phyloP scores from a whole-genome alignment of 2,329 filamentous ascomycete species.

The Penicillium occitanis region DNA sequence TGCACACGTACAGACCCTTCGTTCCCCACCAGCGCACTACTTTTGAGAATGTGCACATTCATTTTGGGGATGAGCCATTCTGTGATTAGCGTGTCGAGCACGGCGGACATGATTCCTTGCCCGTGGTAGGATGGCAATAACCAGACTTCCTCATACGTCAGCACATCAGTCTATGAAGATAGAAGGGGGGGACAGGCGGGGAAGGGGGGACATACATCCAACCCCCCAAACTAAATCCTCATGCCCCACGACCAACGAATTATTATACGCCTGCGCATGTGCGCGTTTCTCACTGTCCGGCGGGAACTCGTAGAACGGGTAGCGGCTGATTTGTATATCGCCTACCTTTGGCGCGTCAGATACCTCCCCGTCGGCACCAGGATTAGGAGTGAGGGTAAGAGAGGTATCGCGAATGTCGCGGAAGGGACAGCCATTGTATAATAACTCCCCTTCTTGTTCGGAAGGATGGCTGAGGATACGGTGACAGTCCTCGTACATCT shows the following conservation, averaged over 20 bases:
- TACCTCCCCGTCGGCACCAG: background rate
- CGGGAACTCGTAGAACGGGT: constrained; percentile 29
- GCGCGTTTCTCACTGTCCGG: constrained; percentile 23
- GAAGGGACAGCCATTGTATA: constrained; percentile 27
- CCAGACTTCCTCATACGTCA: constrained; percentile 24
- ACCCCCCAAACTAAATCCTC: constrained; percentile 29
- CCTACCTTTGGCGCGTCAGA: constrained; percentile 25
- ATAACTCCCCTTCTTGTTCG: constrained; percentile 12
- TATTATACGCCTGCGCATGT: constrained; percentile 25
- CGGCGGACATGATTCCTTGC: constrained; percentile 33
- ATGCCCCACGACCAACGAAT: constrained; percentile 25
- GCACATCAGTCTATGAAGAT: background rate
- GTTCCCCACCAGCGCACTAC: constrained; percentile 29
- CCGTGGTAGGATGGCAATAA: constrained; percentile 30
- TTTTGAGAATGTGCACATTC: constrained; percentile 28
- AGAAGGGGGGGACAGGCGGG: background rate
- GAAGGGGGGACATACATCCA: constrained; percentile 24
- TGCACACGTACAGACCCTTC: constrained; percentile 30
- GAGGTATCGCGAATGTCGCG: constrained; percentile 25
- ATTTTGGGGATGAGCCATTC: constrained; percentile 33
- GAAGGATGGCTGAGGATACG: background rate
- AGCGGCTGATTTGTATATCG: constrained; percentile 26
- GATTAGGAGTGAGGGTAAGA: background rate
- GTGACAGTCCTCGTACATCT: constrained; percentile 16
- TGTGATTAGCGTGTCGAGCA: constrained; percentile 25